A percentile compares a stretch with the other conserved stretches of the same genome.
Conservation (phyloP, 179 eudicot species). For the Actinidia chinensis region DNA sequence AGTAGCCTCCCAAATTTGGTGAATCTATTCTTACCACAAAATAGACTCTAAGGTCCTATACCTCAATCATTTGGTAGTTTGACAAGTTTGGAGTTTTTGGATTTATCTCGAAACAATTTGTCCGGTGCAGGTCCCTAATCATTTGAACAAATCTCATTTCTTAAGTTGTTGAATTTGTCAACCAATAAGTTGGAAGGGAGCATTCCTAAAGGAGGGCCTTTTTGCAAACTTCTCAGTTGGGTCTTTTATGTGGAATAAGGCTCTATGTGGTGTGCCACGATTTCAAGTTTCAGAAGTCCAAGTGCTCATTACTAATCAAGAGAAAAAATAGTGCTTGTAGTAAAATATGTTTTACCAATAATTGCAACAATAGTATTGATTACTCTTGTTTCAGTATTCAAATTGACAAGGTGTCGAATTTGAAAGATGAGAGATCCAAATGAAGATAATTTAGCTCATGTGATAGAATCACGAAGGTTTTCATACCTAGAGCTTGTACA, state of each 20-base stretch:
- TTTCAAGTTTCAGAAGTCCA: constrained; percentile 19
- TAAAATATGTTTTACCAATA: not conserved
- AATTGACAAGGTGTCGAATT: not conserved
- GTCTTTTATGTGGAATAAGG: constrained; percentile 19
- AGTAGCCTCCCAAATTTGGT: constrained; percentile 13
- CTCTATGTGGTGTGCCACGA: constrained; percentile 17
- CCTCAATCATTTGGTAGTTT: constrained; percentile 22
- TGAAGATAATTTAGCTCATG: not conserved
- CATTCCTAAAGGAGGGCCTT: constrained; percentile 21
- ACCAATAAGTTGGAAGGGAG: constrained; percentile 20
- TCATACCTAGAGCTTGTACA: constrained; percentile 16
- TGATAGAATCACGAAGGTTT: not conserved
- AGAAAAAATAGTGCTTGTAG: not conserved
- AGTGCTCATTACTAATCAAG: not conserved
- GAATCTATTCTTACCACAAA: constrained; percentile 15
- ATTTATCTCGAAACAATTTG: constrained; percentile 18
- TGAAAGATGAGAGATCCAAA: not conserved
- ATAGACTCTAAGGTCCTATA: constrained; percentile 19
- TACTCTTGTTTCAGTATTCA: not conserved
- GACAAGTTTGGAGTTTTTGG: constrained; percentile 13
- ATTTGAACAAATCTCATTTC: constrained; percentile 14
- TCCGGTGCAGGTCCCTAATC: constrained; percentile 16
- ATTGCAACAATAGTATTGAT: not conserved
- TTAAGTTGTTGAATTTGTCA: constrained; percentile 19
- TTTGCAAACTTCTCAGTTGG: constrained; percentile 18